phyloP scores from a whole-genome alignment of 2,329 filamentous ascomycete species.

The Triangularia setosa region DNA sequence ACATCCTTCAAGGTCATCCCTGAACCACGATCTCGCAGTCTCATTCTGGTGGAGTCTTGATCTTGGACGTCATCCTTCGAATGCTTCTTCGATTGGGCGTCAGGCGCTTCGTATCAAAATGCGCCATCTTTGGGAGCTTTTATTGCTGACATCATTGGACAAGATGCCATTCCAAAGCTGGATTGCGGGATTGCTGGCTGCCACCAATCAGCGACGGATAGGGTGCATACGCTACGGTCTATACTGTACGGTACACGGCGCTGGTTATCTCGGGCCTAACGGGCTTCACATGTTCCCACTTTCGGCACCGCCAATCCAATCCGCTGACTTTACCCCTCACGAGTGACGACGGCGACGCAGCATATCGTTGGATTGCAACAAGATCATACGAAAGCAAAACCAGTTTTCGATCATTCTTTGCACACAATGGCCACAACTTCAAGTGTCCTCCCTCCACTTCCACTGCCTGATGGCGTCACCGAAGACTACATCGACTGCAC shows the following conservation, averaged over 20 bases:
- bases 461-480: slow-evolving; percentile 49
- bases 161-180: neutral
- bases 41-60: neutral
- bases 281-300: neutral
- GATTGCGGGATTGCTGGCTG: neutral
- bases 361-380: neutral
- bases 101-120: neutral
- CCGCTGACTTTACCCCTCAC: neutral
- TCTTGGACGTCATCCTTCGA: neutral
- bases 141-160: neutral
- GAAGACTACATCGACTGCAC: slow-evolving; percentile 52
- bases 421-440: neutral
- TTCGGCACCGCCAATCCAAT: neutral
- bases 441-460: slow-evolving; percentile 6
- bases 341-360: neutral
- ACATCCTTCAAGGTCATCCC: neutral
- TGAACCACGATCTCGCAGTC: neutral
- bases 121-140: neutral
- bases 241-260: too few relatives aligned
- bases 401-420: neutral
- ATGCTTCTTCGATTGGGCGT: neutral
- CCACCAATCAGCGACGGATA: neutral
- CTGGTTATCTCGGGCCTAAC: neutral
- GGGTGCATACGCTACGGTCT: too few relatives aligned
- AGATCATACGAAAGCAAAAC: neutral